Conservation (phyloP, 1,139 yeast genomes). For the Citeromyces siamensis region DNA sequence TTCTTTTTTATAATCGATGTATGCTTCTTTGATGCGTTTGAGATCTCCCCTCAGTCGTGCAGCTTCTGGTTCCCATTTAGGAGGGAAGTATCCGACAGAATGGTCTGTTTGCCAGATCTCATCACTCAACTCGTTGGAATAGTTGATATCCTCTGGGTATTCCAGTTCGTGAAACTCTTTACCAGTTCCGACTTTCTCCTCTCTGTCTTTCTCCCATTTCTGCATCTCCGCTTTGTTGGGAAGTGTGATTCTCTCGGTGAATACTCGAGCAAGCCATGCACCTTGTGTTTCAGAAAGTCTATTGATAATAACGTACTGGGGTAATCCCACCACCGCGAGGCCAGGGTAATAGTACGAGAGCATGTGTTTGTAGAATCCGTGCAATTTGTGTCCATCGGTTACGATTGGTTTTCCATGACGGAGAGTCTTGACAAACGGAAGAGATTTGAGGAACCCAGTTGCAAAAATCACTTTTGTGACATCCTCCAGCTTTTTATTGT, state of each 20-base stretch:
- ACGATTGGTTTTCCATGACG: slow-evolving; percentile 13
- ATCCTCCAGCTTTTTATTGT: slow-evolving; percentile 6
- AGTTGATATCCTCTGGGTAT: slow-evolving; percentile 36
- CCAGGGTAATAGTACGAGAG: slow-evolving; percentile 43
- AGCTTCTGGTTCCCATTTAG: slow-evolving; percentile 25
- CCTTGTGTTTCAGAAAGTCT: slow-evolving; percentile 50
- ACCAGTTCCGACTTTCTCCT: slow-evolving; percentile 24
- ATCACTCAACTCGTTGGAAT: slow-evolving; percentile 24
- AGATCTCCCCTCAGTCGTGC: slow-evolving; percentile 21
- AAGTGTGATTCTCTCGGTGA: slow-evolving; percentile 30
- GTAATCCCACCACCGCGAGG: slow-evolving; percentile 37
- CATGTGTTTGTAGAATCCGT: slow-evolving; percentile 39
- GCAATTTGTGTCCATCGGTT: slow-evolving; percentile 30
- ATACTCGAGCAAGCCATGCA: slow-evolving; percentile 40
- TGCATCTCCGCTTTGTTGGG: slow-evolving; percentile 30
- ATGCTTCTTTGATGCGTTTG: slow-evolving; percentile 25
- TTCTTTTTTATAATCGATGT: slow-evolving; percentile 19
- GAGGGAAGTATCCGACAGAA: slow-evolving; percentile 24
- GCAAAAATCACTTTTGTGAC: slow-evolving; percentile 22
- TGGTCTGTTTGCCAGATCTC: slow-evolving; percentile 22
- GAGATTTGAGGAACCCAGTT: slow-evolving; percentile 32
- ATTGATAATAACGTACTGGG: slow-evolving; percentile 45
- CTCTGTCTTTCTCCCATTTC: slow-evolving; percentile 23
- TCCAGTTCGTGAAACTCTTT: slow-evolving; percentile 29
- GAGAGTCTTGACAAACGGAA: slow-evolving; percentile 25